These are phyloP conservation scores for Euptelea pleiosperma DNA, from an alignment of 164 flowering plant species.

Conservation along the genomic window DNA sequence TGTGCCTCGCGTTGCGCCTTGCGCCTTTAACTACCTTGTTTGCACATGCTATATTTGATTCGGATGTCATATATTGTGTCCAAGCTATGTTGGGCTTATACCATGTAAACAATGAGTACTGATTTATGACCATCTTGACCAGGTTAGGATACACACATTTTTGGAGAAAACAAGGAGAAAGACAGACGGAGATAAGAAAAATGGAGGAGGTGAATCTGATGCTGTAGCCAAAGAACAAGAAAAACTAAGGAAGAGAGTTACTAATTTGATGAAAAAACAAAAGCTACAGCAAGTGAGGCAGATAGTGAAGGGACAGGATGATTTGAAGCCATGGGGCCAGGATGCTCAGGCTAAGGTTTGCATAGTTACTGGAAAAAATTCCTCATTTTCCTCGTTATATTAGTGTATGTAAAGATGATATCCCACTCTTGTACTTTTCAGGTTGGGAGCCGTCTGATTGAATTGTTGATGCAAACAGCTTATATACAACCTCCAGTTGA, in stretches of 20 bases:
- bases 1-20: too few species aligned
- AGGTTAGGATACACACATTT: slow-evolving; percentile 69
- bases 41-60: too few species aligned
- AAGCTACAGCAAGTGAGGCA: slow-evolving; percentile 47
- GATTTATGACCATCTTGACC: slow-evolving; percentile 13
- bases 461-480: slow-evolving; percentile 73
- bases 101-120: background rate
- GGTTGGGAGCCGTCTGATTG: slow-evolving; percentile 91
- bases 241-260: slow-evolving; percentile 49
- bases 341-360: slow-evolving; percentile 73
- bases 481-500: slow-evolving; percentile 78
- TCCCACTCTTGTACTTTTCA: slow-evolving; percentile 25
- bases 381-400: background rate
- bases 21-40: too few species aligned
- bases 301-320: slow-evolving; percentile 54
- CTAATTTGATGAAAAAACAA: slow-evolving; percentile 62
- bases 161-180: slow-evolving; percentile 63
- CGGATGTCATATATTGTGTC: too few species aligned
- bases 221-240: slow-evolving; percentile 36
- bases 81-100: background rate
- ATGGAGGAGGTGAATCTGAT: slow-evolving; percentile 30
- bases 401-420: slow-evolving; percentile 4
- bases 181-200: slow-evolving; percentile 18
- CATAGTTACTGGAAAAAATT: background rate
- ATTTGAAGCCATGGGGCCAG: slow-evolving; percentile 60